Conservation (phyloP, 2,329 filamentous ascomycete genomes). For the Epichloe amarillans region DNA sequence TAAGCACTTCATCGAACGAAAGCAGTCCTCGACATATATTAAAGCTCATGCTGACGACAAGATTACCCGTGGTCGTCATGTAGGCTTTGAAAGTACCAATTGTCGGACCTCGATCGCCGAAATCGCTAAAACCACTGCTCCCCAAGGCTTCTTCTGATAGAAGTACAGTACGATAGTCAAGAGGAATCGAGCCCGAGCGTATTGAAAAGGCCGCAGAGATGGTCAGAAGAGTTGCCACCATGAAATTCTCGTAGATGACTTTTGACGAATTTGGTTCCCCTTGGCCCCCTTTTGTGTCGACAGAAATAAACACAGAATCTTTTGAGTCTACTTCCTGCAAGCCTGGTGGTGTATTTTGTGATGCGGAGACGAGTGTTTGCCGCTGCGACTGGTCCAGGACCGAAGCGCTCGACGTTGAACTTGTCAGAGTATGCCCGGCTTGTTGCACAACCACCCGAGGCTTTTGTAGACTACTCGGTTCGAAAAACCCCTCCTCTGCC, state of each 20-base stretch:
- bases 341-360: slow-evolving; percentile 2
- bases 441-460: slow-evolving; percentile 26
- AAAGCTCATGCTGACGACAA: slow-evolving; percentile 37
- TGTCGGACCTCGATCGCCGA: slow-evolving; percentile 14
- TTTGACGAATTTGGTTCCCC: slow-evolving; percentile 18
- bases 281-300: slow-evolving; percentile 10
- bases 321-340: slow-evolving; percentile 16
- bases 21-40: slow-evolving; percentile 33
- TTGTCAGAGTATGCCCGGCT: slow-evolving; percentile 30
- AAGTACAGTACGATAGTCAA: slow-evolving; percentile 40
- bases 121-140: slow-evolving; percentile 9
- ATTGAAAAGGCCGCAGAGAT: slow-evolving; percentile 36
- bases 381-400: slow-evolving; percentile 23
- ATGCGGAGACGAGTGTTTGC: slow-evolving; percentile 7
- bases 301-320: slow-evolving; percentile 14
- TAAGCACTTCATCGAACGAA: slow-evolving; percentile 30
- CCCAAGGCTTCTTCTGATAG: slow-evolving; percentile 20
- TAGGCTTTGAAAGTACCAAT: slow-evolving; percentile 40
- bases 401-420: slow-evolving; percentile 29
- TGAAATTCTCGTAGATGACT: slow-evolving; percentile 39
- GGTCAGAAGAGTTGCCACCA: slow-evolving; percentile 38
- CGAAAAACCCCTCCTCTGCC: slow-evolving; percentile 37
- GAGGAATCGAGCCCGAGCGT: slow-evolving; percentile 33
- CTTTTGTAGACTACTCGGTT: slow-evolving; percentile 35
- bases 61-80: slow-evolving; percentile 40